Evolutionary conservation across 2,329 filamentous ascomycete genomes (phyloP), one percentile per base, ranked within the genome.

Genomic region (Colletotrichum sp.): DNA sequence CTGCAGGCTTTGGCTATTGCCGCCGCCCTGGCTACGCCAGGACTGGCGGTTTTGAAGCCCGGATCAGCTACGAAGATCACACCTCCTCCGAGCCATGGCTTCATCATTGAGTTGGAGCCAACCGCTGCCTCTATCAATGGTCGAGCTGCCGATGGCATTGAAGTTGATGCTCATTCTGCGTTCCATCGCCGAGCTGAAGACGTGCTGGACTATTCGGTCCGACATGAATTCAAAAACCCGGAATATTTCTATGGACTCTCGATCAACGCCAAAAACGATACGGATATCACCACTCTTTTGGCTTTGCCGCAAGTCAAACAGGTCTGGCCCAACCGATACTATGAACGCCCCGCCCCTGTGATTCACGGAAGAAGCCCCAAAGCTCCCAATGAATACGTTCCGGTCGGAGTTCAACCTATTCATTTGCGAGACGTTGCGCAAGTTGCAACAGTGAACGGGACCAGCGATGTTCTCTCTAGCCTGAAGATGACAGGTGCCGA

Each of bases 401-500:
- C 66, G 7, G 10, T 70, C 43, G 58, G 71, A 28, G 48, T 70
- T 3, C 32, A 65, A n/a, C 60, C 71, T 3, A 22, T 70, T 22
- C 61, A 62, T 7, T 13, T 52, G 39, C 48, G 68, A 48, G 68
- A 61, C 4, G 36, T 55, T 10, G 72, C 69, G 6, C 15, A 72
- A 30, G 68, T 75, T 62, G 68, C 62, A 6, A 58, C 48, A 15
- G 70, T 75, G 52, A 75, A 66, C 13, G 68, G 72, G 13, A 75
- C 68, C 13, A 75, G 72, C 30, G 72, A 75, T 16, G 61, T 75
- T 6, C 36, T 62, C 3, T 72, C 72, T 9, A 71, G 68, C 30
- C n/a, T 75, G 30, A 75, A 56, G 48, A 75, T 75, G 61, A 86
- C 85, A 5, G 84, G 85, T 5, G 85, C 86, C 10, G 82, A 85